Conservation (phyloP, 805 yeast species). For the Wickerhamomyces rabaulensis region DNA sequence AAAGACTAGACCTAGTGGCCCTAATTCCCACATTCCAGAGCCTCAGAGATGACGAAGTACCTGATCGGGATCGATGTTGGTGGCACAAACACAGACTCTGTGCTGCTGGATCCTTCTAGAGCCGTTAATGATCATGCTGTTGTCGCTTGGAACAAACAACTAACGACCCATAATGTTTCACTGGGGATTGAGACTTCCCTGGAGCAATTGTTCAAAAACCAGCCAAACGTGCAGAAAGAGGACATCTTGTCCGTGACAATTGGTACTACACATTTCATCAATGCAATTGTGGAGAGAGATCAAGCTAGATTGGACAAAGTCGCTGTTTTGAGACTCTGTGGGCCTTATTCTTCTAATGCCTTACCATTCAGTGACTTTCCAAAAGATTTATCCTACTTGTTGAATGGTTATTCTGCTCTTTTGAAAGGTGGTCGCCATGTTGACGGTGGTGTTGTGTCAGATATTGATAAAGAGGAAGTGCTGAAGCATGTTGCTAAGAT, state of each 20-base stretch:
- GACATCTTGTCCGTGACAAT: slow-evolving; percentile 40
- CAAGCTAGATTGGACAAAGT: slow-evolving; percentile 35
- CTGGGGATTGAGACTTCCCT: slow-evolving; percentile 37
- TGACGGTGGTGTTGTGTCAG: slow-evolving; percentile 34
- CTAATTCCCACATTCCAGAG: background rate
- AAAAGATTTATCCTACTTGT: slow-evolving; percentile 27
- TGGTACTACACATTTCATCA: slow-evolving; percentile 48
- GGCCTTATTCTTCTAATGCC: slow-evolving; percentile 33
- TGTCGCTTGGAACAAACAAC: slow-evolving; percentile 36
- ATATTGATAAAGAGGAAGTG: slow-evolving; percentile 28
- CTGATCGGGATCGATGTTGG: slow-evolving; percentile 47
- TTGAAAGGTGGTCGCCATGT: slow-evolving; percentile 39
- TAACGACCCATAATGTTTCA: slow-evolving; percentile 40
- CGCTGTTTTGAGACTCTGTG: slow-evolving; percentile 41
- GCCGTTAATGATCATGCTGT: slow-evolving; percentile 28
- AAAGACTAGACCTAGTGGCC: background rate
- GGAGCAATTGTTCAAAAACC: slow-evolving; percentile 25
- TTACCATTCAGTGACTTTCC: slow-evolving; percentile 45
- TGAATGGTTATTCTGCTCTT: slow-evolving; percentile 31
- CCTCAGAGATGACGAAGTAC: slow-evolving; percentile 10
- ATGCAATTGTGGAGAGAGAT: slow-evolving; percentile 45
- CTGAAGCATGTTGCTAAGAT: slow-evolving; percentile 28
- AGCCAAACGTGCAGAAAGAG: slow-evolving; percentile 16
- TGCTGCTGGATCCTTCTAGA: slow-evolving; percentile 33
- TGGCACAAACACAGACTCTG: slow-evolving; percentile 47